Percentiles rank a stretch among this genome's conserved stretches.
These are phyloP conservation scores for Candida manassasensis DNA, from an alignment of 805 yeast genomes.

Conservation along the genomic window DNA sequence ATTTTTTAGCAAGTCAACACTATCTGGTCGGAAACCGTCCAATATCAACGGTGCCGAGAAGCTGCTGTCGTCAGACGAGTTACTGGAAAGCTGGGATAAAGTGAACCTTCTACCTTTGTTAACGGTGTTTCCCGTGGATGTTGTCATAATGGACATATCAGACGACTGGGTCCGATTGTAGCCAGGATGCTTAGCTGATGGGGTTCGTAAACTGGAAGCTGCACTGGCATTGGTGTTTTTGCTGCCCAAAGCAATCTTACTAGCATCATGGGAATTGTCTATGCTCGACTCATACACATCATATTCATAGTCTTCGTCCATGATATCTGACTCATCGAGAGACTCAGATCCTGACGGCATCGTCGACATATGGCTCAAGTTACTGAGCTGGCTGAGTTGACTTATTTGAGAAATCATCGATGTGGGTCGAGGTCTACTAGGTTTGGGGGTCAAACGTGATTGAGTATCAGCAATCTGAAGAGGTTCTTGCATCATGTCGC, in stretches of 20 bases:
- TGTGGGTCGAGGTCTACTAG: constrained; percentile 29
- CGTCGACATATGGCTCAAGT: constrained; percentile 35
- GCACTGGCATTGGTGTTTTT: constrained; percentile 12
- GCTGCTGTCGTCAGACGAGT: constrained; percentile 34
- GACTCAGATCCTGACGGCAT: constrained; percentile 40
- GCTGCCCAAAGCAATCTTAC: constrained; percentile 10
- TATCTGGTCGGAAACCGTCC: background rate
- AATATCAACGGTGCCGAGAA: constrained; percentile 3
- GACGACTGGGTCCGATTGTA: constrained; percentile 30
- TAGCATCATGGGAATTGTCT: constrained; percentile 28
- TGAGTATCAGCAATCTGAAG: background rate
- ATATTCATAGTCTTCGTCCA: constrained; percentile 35
- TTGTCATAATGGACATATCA: constrained; percentile 32
- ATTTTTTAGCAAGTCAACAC: background rate
- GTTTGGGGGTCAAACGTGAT: background rate
- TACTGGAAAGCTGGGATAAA: constrained; percentile 31
- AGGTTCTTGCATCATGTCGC: background rate
- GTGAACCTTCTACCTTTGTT: constrained; percentile 23
- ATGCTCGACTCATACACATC: constrained; percentile 35
- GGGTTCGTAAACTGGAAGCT: background rate
- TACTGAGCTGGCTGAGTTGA: constrained; percentile 29
- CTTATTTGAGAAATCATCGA: constrained; percentile 37
- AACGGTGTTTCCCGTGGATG: constrained; percentile 20
- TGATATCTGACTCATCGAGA: constrained; percentile 35
- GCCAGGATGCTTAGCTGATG: constrained; percentile 22